Evolutionary conservation across 306 rosid genomes (phyloP).

Genomic region (Crotalaria pallida): DNA sequence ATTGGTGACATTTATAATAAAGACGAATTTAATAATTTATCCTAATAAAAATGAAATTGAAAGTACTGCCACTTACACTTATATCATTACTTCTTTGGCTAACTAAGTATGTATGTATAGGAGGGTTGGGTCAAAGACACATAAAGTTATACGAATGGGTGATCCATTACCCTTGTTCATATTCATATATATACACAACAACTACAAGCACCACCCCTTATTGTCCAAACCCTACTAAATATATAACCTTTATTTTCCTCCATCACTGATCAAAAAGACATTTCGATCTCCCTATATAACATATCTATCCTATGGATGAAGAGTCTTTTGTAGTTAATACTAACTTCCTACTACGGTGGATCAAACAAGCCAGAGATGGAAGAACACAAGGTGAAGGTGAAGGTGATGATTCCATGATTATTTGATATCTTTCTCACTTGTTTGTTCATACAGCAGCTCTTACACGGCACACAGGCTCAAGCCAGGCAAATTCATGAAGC

Average conservation of each 20-base stretch:
- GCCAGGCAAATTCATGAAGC: constrained; percentile 47
- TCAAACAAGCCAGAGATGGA: constrained; percentile 19
- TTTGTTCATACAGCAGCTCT: neutral
- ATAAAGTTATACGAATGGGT: constrained; percentile 18
- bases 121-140: constrained; percentile 31
- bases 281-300: neutral
- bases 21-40: too few relatives aligned
- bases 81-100: constrained; percentile 40
- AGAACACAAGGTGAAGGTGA: constrained; percentile 18
- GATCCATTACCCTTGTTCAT: constrained; percentile 22
- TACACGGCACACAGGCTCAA: constrained; percentile 54
- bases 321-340: neutral
- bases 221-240: constrained; percentile 14
- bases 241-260: neutral
- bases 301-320: constrained; percentile 22
- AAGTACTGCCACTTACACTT: constrained; percentile 15
- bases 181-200: constrained; percentile 15
- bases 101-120: constrained; percentile 23
- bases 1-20: too few relatives aligned
- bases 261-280: constrained; percentile 1
- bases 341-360: constrained; percentile 24
- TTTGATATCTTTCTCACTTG: neutral
- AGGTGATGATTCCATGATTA: constrained; percentile 17
- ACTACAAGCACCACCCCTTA: neutral
- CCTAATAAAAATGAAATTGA: neutral